These are phyloP conservation scores for Fagus crenata DNA, from an alignment of 306 rosid species.

Conservation along the genomic window DNA sequence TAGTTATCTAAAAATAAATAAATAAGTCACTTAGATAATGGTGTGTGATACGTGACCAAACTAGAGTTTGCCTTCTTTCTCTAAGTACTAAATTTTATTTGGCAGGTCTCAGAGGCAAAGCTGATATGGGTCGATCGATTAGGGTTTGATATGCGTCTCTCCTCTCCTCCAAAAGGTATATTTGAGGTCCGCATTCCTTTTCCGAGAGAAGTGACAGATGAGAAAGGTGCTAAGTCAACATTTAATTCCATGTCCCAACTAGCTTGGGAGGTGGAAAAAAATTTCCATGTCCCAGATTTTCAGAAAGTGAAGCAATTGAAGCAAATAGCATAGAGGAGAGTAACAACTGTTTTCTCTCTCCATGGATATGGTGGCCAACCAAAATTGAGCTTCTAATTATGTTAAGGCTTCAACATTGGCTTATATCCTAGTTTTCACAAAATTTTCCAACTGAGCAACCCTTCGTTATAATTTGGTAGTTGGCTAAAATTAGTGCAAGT, in stretches of 20 bases:
- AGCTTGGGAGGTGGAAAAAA: conserved; percentile 96
- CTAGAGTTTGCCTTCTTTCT: neutral
- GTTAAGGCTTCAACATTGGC: neutral
- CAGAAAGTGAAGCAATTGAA: conserved; percentile 69
- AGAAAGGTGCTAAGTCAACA: conserved; percentile 81
- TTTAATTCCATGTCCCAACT: conserved; percentile 88
- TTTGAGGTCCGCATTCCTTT: conserved; percentile 86
- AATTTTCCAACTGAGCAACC: too few species aligned
- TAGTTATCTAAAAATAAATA: neutral
- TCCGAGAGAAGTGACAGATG: conserved; percentile 78
- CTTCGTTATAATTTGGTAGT: too few species aligned
- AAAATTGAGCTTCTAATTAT: neutral
- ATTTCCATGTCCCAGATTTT: conserved; percentile 60
- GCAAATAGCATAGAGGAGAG: conserved; percentile 31
- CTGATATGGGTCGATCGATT: conserved; percentile 87
- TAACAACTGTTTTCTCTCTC: neutral
- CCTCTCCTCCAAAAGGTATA: conserved; percentile 53
- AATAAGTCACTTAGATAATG: neutral
- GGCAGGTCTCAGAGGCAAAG: conserved; percentile 82
- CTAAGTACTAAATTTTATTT: neutral
- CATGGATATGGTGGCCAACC: neutral
- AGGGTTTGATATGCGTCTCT: conserved; percentile 79
- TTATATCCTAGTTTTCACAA: neutral
- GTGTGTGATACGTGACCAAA: conserved; percentile 1
- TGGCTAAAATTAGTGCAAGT: too few species aligned